Percentiles rank a stretch among this genome's conserved stretches.
These are phyloP conservation scores for Helotiales sp. DNA, from an alignment of 2,329 filamentous ascomycete species.

Conservation along the genomic window DNA sequence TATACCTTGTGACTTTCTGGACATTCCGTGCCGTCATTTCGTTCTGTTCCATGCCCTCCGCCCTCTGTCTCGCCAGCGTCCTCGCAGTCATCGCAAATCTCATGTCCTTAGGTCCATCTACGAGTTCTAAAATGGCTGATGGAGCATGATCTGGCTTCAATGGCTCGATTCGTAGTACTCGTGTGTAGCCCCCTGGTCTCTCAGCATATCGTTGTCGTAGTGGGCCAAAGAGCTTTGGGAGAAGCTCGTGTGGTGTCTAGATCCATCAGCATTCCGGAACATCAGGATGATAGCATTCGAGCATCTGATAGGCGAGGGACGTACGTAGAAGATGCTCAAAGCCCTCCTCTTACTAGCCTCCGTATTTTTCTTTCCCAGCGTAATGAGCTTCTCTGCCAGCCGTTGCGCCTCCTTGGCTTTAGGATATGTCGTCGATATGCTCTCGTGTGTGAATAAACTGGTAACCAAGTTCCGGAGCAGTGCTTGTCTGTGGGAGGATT, in stretches of 20 bases:
- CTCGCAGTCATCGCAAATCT: constrained; percentile 93
- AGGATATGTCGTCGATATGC: constrained; percentile 91
- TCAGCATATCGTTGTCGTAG: constrained; percentile 78
- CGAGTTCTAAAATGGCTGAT: constrained; percentile 90
- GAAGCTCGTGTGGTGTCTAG: constrained; percentile 68
- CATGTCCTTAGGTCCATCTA: constrained; percentile 93
- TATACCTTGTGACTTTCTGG: constrained; percentile 79
- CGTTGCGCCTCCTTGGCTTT: constrained; percentile 98
- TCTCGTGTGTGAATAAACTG: constrained; percentile 89
- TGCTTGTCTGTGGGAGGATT: constrained; percentile 86
- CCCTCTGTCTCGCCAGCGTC: constrained; percentile 70
- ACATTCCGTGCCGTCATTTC: constrained; percentile 80
- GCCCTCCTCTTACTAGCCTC: constrained; percentile 77
- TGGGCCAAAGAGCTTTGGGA: constrained; percentile 88
- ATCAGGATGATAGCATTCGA: not conserved
- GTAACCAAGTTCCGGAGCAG: constrained; percentile 95
- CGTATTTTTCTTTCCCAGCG: constrained; percentile 90
- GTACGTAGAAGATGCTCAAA: constrained; percentile 83
- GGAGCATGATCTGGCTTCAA: constrained; percentile 85
- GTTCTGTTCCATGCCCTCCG: constrained; percentile 62
- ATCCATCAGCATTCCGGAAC: constrained; percentile 17
- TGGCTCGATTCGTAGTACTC: constrained; percentile 89
- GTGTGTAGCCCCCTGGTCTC: constrained; percentile 91
- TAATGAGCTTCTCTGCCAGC: constrained; percentile 92
- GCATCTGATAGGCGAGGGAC: constrained; percentile 42